phyloP scores from a whole-genome alignment of 768 basidiomycete genomes.

The Suillus clintonianus region DNA sequence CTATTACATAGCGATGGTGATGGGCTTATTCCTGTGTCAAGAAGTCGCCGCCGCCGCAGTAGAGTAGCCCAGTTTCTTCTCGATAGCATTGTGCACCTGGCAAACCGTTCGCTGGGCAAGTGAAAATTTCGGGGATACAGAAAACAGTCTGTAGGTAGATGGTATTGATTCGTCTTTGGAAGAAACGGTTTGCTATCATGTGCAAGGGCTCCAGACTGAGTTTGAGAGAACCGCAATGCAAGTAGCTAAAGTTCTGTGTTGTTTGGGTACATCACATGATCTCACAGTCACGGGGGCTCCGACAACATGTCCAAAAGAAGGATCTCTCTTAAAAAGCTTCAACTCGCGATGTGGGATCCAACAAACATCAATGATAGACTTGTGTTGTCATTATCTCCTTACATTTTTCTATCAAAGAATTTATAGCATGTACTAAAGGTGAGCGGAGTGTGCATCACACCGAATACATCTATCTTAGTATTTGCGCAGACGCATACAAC shows the following conservation, averaged over 20 bases:
- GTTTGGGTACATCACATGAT: background rate
- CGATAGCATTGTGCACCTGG: background rate
- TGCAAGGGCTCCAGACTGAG: background rate
- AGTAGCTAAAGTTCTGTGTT: background rate
- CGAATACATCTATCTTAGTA: background rate
- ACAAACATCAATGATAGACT: background rate
- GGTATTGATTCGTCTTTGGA: background rate
- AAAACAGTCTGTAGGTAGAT: background rate
- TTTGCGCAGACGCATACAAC: background rate
- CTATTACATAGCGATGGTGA: background rate
- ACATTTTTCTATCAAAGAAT: background rate
- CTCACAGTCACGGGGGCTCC: background rate
- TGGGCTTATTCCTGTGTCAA: background rate
- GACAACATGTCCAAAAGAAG: conserved; percentile 2
- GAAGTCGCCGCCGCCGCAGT: background rate
- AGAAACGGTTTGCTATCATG: background rate
- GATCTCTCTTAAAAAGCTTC: background rate
- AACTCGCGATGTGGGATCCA: background rate
- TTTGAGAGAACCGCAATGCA: background rate
- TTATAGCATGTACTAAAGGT: background rate
- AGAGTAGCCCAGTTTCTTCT: background rate
- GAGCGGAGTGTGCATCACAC: background rate
- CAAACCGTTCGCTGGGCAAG: background rate
- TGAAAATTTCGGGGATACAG: background rate
- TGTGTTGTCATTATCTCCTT: background rate